phyloP scores from a whole-genome alignment of 805 yeast genomes.

The Spathaspora boniae region DNA sequence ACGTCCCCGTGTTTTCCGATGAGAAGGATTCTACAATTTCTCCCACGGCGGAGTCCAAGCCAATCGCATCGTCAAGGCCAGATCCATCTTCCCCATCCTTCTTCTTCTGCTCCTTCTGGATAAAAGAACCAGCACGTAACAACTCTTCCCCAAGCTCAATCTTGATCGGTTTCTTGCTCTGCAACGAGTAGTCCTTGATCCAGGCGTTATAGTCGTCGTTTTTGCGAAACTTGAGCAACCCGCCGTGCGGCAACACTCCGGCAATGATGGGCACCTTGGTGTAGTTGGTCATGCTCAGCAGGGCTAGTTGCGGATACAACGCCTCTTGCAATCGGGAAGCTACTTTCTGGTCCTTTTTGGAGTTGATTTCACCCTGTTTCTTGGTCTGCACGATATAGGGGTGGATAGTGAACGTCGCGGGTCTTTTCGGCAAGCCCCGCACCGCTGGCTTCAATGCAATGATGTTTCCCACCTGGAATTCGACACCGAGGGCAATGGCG shows the following conservation, averaged over 20 bases:
- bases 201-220: conserved; percentile 43
- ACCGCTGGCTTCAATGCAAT: conserved; percentile 49
- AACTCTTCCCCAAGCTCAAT: conserved; percentile 53
- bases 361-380: conserved; percentile 22
- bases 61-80: conserved; percentile 50
- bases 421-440: conserved; percentile 30
- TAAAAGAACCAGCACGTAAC: conserved; percentile 42
- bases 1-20: conserved; percentile 49
- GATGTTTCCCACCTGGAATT: conserved; percentile 47
- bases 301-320: conserved; percentile 15
- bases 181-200: conserved; percentile 32
- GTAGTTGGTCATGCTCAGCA: conserved; percentile 45
- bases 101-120: conserved; percentile 16
- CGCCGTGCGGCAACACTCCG: conserved; percentile 54
- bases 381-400: conserved; percentile 50
- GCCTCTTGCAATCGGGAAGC: conserved; percentile 16
- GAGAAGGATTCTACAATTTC: conserved; percentile 38
- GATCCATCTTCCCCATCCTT: conserved; percentile 9
- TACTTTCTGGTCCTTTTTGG: conserved; percentile 14
- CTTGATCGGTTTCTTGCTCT: conserved; percentile 22
- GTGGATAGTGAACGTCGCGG: conserved; percentile 45
- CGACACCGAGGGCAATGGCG: conserved; percentile 54
- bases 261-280: conserved; percentile 51
- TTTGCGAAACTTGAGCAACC: conserved; percentile 48
- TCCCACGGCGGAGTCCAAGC: conserved; percentile 47